Conservation (phyloP, 2,329 filamentous ascomycete genomes). For the Erysiphe neolycopersici region DNA sequence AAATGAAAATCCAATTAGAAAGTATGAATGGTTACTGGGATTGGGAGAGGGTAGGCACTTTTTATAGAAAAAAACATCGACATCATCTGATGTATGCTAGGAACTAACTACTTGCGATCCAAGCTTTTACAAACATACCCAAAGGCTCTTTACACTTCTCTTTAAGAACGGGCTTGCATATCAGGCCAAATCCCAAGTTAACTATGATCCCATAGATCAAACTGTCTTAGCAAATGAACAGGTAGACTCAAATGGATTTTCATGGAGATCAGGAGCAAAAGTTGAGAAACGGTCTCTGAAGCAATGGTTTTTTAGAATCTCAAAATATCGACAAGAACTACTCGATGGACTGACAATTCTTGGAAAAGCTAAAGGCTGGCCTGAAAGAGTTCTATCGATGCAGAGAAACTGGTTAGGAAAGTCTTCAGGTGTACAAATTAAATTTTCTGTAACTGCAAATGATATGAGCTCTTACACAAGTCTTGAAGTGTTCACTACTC, state of each 20-base stretch:
- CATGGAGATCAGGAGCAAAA: constrained; percentile 67
- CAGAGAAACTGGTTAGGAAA: constrained; percentile 75
- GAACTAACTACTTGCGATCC: constrained; percentile 68
- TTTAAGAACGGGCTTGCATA: constrained; percentile 52
- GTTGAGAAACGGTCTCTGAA: constrained; percentile 56
- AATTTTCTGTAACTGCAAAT: constrained; percentile 31
- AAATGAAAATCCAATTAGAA: constrained; percentile 61
- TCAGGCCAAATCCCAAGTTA: constrained; percentile 59
- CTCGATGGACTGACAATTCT: constrained; percentile 44
- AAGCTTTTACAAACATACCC: constrained; percentile 70
- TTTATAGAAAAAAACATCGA: neutral
- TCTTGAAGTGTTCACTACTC: constrained; percentile 57
- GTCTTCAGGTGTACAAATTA: constrained; percentile 44
- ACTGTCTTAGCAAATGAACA: constrained; percentile 85
- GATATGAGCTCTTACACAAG: constrained; percentile 5
- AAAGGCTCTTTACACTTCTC: constrained; percentile 58
- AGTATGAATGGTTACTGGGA: constrained; percentile 62
- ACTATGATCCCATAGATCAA: constrained; percentile 72
- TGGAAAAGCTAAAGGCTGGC: constrained; percentile 40
- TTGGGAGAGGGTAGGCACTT: constrained; percentile 44
- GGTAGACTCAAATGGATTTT: constrained; percentile 61
- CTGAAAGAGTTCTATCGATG: constrained; percentile 56
- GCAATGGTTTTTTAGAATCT: constrained; percentile 81
- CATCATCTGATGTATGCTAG: constrained; percentile 18
- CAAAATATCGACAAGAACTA: constrained; percentile 45